Evolutionary conservation across 768 basidiomycete species (phyloP).

Genomic region (Suillus plorans): DNA sequence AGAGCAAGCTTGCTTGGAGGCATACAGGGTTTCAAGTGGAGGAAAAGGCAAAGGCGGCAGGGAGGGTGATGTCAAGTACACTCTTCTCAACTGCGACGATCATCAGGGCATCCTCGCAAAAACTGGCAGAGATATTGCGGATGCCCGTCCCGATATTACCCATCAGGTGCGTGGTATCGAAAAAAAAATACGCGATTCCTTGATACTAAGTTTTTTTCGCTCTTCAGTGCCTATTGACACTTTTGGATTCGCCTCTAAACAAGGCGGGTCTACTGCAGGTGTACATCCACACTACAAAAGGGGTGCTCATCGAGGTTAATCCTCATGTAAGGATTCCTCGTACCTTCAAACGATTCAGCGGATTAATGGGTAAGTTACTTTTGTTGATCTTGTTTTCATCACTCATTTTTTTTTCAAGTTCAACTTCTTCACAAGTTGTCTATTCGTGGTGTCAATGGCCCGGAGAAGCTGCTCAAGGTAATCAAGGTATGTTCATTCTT

Average conservation of each 20-base stretch:
- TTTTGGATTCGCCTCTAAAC: constrained; percentile 97
- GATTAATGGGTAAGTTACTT: constrained; percentile 83
- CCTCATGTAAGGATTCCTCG: constrained; percentile 96
- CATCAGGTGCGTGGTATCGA: constrained; percentile 70
- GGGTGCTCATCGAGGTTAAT: constrained; percentile 97
- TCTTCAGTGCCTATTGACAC: constrained; percentile 89
- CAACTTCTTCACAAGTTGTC: constrained; percentile 96
- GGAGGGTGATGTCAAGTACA: constrained; percentile 88
- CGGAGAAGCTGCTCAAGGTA: constrained; percentile 95
- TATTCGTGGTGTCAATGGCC: constrained; percentile 94
- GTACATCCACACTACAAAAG: constrained; percentile 96
- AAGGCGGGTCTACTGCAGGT: constrained; percentile 96
- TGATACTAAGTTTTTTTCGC: constrained; percentile 7
- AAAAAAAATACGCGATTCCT: neutral
- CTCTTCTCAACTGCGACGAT: constrained; percentile 96
- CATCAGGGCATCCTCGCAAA: constrained; percentile 99
- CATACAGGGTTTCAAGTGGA: constrained; percentile 78
- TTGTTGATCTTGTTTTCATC: neutral
- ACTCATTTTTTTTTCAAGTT: constrained; percentile 47
- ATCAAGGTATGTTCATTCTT: constrained; percentile 66
- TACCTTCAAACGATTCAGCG: constrained; percentile 98
- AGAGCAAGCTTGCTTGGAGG: constrained; percentile 94
- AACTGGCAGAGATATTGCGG: constrained; percentile 96
- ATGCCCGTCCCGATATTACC: constrained; percentile 98
- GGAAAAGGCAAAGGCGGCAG: constrained; percentile 50